These are phyloP conservation scores for Setaria viridis DNA, from an alignment of 202 grass and related monocot genomes.

Conservation along the genomic window DNA sequence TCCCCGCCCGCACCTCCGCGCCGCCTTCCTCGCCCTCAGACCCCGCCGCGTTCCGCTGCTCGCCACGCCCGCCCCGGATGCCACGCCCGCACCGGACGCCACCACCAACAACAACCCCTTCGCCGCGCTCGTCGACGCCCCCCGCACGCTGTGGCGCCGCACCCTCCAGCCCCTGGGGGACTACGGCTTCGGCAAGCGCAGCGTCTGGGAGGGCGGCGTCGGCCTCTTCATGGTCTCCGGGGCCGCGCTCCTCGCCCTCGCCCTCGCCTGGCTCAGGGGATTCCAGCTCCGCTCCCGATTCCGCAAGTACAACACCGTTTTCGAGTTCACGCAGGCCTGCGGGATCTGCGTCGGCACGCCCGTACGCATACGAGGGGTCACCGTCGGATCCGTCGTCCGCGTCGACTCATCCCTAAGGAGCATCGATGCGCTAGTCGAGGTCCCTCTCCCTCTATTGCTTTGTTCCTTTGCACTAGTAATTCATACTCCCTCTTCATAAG, in stretches of 20 bases:
- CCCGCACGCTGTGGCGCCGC: slow-evolving; percentile 62
- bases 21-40: neutral
- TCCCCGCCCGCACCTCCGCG: neutral
- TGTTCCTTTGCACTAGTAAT: too few relatives aligned
- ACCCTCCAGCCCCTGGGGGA: slow-evolving; percentile 79
- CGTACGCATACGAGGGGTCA: slow-evolving; percentile 87
- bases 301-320: slow-evolving; percentile 79
- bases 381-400: slow-evolving; percentile 84
- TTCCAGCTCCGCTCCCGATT: slow-evolving; percentile 85
- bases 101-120: slow-evolving; percentile 44
- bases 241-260: slow-evolving; percentile 70
- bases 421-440: slow-evolving; percentile 77
- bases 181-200: slow-evolving; percentile 69
- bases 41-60: slow-evolving; percentile 24
- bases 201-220: slow-evolving; percentile 96
- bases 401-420: slow-evolving; percentile 90
- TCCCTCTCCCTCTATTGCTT: too few relatives aligned
- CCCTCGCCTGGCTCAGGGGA: slow-evolving; percentile 81
- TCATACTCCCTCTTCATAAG: too few relatives aligned
- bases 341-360: slow-evolving; percentile 99
- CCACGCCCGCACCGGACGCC: neutral
- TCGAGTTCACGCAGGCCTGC: slow-evolving; percentile 88
- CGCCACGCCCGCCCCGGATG: neutral
- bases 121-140: neutral
- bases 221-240: slow-evolving; percentile 98